Evolutionary conservation across 2,329 filamentous ascomycete species (phyloP), one percentile per base, ranked within the genome.

Genomic region (Corniculantispora saksenae): DNA sequence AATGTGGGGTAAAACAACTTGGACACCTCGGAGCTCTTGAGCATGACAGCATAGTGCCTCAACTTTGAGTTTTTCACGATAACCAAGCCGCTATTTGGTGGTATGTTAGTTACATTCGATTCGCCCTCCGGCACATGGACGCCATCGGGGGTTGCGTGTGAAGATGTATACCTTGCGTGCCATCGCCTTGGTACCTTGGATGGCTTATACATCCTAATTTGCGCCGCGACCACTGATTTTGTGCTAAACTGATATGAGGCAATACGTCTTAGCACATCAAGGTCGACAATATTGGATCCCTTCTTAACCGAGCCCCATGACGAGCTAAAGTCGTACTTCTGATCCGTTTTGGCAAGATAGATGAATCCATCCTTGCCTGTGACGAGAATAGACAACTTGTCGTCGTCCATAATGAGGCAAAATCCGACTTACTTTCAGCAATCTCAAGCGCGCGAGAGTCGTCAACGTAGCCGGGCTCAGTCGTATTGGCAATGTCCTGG

Each of bases 331-430:
- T 50, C 47, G 21, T 50, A 50, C 47, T 25, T n/a, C 13, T 50
- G n/a, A 15, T 50, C 10, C 13, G 47, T 50, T 23, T 23, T 27
- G 27, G 25, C 53, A 13, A 56, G 53, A 8, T 40, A 40, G 17
- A 48, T 60, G 57, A 29, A 40, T 29, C 51, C 51, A 53, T 56
- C 53, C 17, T 56, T 19, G 57, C 23, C 45, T 21, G 27, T 13
- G 15, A 17, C 32, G 35, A 35, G 61, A 19, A 17, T 47, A 17
- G 27, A 40, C 19, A 17, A 29, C 53, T 21, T 38, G 54, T 71
- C 64, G 38, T 70, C 67, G 51, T 71, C 72, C 60, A 63, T 63
- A 21, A 32, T n/a, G 13, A 54, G 77, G 78, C 78, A 75, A 69
- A 72, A 74, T 66, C 32, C 23, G 15, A 35, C 35, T 15, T 21